Conservation (phyloP, 208 protist genomes). For the Porcisia deanei region DNA sequence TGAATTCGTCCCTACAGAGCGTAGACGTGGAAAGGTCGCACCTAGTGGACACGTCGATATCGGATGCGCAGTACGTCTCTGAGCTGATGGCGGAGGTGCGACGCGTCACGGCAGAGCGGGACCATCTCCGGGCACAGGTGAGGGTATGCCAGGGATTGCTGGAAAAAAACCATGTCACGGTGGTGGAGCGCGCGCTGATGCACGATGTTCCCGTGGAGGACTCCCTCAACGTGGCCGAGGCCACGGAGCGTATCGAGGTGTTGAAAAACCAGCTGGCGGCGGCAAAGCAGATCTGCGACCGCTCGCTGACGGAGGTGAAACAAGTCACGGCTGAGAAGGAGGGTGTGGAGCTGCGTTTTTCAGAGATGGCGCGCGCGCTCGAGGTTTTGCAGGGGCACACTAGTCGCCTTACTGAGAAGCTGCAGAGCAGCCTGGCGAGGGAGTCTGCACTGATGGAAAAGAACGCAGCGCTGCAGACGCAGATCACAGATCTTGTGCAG, state of each 20-base stretch:
- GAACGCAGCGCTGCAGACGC: constrained; percentile 41
- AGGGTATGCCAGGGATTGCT: constrained; percentile 56
- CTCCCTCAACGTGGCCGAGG: constrained; percentile 68
- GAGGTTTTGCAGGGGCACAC: constrained; percentile 46
- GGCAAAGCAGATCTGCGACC: constrained; percentile 37
- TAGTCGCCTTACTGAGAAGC: constrained; percentile 29
- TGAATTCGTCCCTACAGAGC: constrained; percentile 35
- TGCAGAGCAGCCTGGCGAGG: constrained; percentile 41
- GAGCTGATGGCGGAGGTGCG: constrained; percentile 48
- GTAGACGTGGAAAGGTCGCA: constrained; percentile 47
- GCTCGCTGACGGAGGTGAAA: constrained; percentile 27
- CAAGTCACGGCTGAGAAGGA: constrained; percentile 26
- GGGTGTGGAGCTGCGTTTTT: constrained; percentile 21
- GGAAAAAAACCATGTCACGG: constrained; percentile 69
- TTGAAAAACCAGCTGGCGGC: constrained; percentile 58
- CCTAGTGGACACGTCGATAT: constrained; percentile 63
- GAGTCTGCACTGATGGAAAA: constrained; percentile 47
- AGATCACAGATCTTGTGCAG: constrained; percentile 36
- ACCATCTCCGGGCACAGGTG: constrained; percentile 40
- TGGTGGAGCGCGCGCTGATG: constrained; percentile 71
- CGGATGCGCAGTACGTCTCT: constrained; percentile 61
- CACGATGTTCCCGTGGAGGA: constrained; percentile 73
- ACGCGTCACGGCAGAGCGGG: constrained; percentile 45
- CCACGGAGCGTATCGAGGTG: constrained; percentile 55
- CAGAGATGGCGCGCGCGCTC: constrained; percentile 24